phyloP scores from a whole-genome alignment of 2,329 filamentous ascomycete species.

The Coleophoma cylindrospora region DNA sequence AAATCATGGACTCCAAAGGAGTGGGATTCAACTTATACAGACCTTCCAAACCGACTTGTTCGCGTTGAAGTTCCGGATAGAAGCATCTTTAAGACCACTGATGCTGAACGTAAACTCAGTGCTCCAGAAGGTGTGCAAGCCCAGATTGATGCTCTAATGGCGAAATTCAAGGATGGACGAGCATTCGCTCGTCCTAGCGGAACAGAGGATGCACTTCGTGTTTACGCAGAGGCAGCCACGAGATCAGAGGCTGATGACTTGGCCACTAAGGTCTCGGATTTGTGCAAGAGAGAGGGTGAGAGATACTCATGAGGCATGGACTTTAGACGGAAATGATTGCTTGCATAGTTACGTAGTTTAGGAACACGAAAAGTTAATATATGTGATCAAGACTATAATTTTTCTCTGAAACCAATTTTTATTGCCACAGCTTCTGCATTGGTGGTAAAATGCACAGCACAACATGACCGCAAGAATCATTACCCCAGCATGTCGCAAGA shows the following conservation, averaged over 20 bases:
- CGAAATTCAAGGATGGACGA: constrained; percentile 85
- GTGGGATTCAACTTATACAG: constrained; percentile 89
- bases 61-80: constrained; percentile 87
- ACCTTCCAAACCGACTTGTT: constrained; percentile 92
- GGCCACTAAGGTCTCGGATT: constrained; percentile 65
- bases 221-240: constrained; percentile 92
- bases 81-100: constrained; percentile 83
- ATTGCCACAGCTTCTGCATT: too few species aligned
- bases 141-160: constrained; percentile 81
- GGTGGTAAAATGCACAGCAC: too few species aligned
- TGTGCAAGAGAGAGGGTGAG: constrained; percentile 18
- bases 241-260: constrained; percentile 87
- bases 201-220: constrained; percentile 91
- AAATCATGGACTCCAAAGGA: constrained; percentile 87
- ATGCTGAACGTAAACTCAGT: constrained; percentile 84
- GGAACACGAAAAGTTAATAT: too few species aligned
- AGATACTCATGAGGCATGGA: too few species aligned
- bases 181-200: constrained; percentile 90
- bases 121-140: constrained; percentile 74
- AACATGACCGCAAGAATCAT: too few species aligned
- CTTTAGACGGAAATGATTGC: too few species aligned
- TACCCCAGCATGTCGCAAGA: too few species aligned
- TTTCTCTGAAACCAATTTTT: too few species aligned
- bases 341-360: too few species aligned
- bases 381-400: too few species aligned